Evolutionary conservation across 169 alveolate species (phyloP), one percentile per base, ranked within the genome.

Genomic region (Cryptosporidium muris): DNA sequence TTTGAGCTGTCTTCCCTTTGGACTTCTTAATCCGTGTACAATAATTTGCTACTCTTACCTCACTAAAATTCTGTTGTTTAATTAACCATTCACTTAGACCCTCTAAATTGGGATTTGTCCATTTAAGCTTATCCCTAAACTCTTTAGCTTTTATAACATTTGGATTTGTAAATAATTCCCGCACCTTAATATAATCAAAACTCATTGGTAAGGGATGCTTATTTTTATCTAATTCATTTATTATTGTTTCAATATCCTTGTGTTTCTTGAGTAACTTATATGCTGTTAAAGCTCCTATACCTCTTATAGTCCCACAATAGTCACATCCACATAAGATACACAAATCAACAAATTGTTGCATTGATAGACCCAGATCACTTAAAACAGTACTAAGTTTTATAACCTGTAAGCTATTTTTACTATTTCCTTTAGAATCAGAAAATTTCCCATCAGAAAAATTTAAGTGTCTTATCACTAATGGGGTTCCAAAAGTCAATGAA

Each of bases 251-350:
- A 65, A 98, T 89, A 43, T 90, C 91, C 42, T 91, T 91, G 88
- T 93, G 92, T 80, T 97, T 96, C 74, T 93, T 81, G 2, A 98
- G 92, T 53, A 95, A 88, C 49, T 93, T 93, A 89, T 91, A 95
- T n/a, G 99, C 99, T 9, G 96, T 98, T 56, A 91, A 90, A 36
- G 99, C 97, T 7, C 99, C 99, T 12, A 97, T 92, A 1, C 99
- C 99, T 82, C 93, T 91, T 56, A 98, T 90, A 7, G 97, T 94
- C 63, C 93, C 95, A 88, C 98, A 94, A 90, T 98, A 98, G 91
- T 98, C 99, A 66, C 99, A 97, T 16, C 99, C 99, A 90, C 99
- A 95, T 64, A 97, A 91, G 14, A 97, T 97, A 90, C 99, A 97
- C 63, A 97, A 92, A 88, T 97, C 99, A n/a, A 96, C 93, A 82